These are phyloP conservation scores for Euphorbia pulcherrima DNA, from an alignment of 345 rosid species.

Conservation along the genomic window DNA sequence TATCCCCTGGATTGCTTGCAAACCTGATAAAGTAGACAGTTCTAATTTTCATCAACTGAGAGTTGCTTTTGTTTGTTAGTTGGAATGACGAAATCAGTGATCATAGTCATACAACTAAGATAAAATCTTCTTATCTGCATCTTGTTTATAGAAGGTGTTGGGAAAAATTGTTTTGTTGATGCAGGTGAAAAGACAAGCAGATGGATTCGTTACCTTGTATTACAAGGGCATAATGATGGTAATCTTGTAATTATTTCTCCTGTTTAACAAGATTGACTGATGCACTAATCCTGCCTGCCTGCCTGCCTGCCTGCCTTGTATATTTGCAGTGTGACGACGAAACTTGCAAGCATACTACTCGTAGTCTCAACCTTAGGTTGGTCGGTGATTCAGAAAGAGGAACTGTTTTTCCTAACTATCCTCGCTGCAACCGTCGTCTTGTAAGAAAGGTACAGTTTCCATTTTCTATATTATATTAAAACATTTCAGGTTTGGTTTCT, in stretches of 20 bases:
- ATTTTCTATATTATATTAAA: neutral
- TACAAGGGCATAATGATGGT: slow-evolving; percentile 93
- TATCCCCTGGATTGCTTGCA: slow-evolving; percentile 76
- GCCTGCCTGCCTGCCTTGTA: slow-evolving; percentile 4
- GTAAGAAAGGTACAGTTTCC: slow-evolving; percentile 48
- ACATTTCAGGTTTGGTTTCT: neutral
- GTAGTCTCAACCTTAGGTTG: slow-evolving; percentile 56
- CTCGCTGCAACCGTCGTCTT: slow-evolving; percentile 80
- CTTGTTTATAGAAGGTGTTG: neutral
- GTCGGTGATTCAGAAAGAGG: slow-evolving; percentile 87
- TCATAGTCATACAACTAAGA: neutral
- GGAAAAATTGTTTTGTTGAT: neutral
- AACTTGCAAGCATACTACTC: slow-evolving; percentile 76
- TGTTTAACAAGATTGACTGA: too few species aligned
- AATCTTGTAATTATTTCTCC: slow-evolving; percentile 18
- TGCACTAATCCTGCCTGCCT: too few species aligned
- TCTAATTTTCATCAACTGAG: neutral
- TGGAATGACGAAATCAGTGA: neutral
- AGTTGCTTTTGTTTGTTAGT: neutral
- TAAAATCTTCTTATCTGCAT: neutral
- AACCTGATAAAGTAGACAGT: slow-evolving; percentile 53
- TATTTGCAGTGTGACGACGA: slow-evolving; percentile 88
- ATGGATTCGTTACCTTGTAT: slow-evolving; percentile 61
- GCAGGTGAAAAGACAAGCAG: slow-evolving; percentile 87
- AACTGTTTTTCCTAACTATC: slow-evolving; percentile 93